Base-by-base conservation (phyloP, 176 grass and related monocot species). In the maize (Zea mays) region DNA sequence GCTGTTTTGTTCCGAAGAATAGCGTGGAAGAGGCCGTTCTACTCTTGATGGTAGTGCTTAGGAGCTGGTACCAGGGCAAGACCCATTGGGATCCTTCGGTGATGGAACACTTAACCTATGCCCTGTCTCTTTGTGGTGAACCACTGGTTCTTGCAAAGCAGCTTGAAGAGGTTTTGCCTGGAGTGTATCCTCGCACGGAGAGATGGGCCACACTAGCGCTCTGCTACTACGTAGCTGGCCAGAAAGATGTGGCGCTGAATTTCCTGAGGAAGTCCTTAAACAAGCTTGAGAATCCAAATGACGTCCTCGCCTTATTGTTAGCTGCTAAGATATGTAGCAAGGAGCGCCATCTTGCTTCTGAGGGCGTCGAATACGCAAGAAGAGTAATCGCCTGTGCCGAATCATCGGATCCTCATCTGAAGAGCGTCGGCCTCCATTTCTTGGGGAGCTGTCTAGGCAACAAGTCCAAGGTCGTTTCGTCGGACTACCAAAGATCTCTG, bases 11-110 rank as follows among this genome's bases (percentile, higher is more conserved):
- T 81, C 95, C 91, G 10, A 92, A 98, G 57, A 98, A 69, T 49
- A 98, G 86, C 51, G 48, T 92, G 15, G 95, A 98, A 85, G 95
- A 98, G 81, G 89, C 91, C 9, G 86, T 94, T 85, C 73, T 98
- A 77, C 90, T 98, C 40, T 56, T 98, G 17, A 86, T 86, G 71
- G 54, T 92, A 85, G 9, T 92, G 55, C 12, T 94, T n/a, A 90
- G 61, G 62, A 98, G 88, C 15, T 98, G 87, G 87, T 90, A 92
- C 62, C 87, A 85, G 17, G 89, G 89, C 19, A 87, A 88, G 70
- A 81, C 82, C 14, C 85, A 98, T 58, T 98, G 95, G 95, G 95
- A 98, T 70, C 87, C 91, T 39, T 87, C 89, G 7, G 60, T 94
- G 36, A 92, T 98, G 85, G 91, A 98, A 45, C 95, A 98, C 64